Evolutionary conservation across 164 flowering plant species (phyloP).

Genomic region (Magnolia kwangsiensis): DNA sequence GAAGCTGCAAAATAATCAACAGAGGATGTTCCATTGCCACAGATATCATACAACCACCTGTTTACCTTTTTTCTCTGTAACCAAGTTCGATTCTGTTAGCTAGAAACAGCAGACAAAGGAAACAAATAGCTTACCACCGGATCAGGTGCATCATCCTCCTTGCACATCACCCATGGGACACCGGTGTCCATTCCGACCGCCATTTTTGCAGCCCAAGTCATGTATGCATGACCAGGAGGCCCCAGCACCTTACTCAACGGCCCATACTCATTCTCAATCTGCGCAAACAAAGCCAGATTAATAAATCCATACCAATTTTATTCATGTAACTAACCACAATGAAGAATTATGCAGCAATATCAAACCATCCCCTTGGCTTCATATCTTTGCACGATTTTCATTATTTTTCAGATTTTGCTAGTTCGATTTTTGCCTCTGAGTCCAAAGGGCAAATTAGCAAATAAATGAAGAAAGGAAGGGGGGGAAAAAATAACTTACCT

Average conservation of each 20-base stretch:
- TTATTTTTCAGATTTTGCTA: background rate
- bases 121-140: conserved; percentile 45
- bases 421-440: background rate
- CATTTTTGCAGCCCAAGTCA: conserved; percentile 75
- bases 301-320: background rate
- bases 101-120: background rate
- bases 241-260: conserved; percentile 40
- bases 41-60: too few species aligned
- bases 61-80: background rate
- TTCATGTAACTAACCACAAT: too few species aligned
- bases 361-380: too few species aligned
- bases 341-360: too few species aligned
- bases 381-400: too few species aligned
- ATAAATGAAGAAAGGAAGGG: too few species aligned
- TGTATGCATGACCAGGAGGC: conserved; percentile 52
- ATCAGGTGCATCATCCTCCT: conserved; percentile 75
- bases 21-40: too few species aligned
- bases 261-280: conserved; percentile 82
- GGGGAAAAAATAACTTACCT: conserved; percentile 28
- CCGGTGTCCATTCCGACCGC: conserved; percentile 55
- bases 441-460: background rate
- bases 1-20: too few species aligned
- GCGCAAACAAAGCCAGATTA: conserved; percentile 3
- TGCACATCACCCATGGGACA: conserved; percentile 88
- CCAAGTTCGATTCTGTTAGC: background rate